These are phyloP conservation scores for Acanthochlamys bracteata DNA, from an alignment of 106 monocot genomes.

Conservation along the genomic window DNA sequence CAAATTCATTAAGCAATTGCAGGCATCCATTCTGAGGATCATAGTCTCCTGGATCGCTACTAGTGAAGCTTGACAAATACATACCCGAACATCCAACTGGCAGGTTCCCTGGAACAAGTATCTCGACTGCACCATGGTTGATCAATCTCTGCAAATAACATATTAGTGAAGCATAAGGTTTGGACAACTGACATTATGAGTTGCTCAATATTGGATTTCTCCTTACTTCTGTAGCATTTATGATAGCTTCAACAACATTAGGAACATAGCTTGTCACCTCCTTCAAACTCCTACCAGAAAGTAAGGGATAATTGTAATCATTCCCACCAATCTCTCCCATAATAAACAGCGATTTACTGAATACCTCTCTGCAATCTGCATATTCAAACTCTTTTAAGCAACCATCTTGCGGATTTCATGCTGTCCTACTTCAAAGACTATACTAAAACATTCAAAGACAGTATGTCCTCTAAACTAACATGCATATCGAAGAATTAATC, in stretches of 20 bases:
- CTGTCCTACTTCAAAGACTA: too few species aligned
- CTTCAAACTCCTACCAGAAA: neutral
- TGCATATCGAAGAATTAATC: too few species aligned
- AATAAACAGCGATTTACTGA: conserved; percentile 24
- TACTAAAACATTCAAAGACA: too few species aligned
- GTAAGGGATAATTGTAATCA: conserved; percentile 33
- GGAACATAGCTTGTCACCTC: conserved; percentile 21
- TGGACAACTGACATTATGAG: neutral
- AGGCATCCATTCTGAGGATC: conserved; percentile 4
- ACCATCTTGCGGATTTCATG: too few species aligned
- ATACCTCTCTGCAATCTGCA: neutral
- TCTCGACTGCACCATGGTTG: neutral
- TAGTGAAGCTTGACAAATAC: neutral
- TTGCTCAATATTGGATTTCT: neutral
- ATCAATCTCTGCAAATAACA: conserved; percentile 2
- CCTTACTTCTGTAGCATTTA: conserved; percentile 4
- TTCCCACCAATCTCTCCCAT: conserved; percentile 60
- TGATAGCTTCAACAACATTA: conserved; percentile 12
- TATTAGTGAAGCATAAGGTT: too few species aligned
- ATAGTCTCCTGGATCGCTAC: neutral
- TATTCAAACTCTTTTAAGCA: neutral
- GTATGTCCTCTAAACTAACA: too few species aligned
- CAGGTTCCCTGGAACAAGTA: neutral
- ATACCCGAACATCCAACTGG: conserved; percentile 6
- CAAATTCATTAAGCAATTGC: conserved; percentile 5